Evolutionary conservation across 1,139 yeast genomes (phyloP), one percentile per base, ranked within the genome.

Genomic region (Torulaspora globosa): DNA sequence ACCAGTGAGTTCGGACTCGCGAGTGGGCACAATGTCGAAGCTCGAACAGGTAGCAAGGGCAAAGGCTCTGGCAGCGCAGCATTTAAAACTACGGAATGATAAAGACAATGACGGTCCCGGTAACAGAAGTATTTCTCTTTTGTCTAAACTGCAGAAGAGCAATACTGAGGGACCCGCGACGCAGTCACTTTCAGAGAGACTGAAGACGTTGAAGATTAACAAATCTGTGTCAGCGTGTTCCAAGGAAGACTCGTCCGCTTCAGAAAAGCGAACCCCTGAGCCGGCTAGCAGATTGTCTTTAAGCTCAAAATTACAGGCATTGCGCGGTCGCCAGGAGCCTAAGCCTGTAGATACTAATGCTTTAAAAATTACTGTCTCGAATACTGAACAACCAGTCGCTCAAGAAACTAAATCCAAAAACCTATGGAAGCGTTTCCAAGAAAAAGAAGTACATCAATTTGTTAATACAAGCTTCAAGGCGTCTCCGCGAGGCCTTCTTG

Each of bases 1-100:
- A 39, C 42, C 40, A 47, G 48, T 44, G 48, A 38, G 34, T 38
- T 21, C 39, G 41, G 46, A 43, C 31, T 26, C 40, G 24, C 45
- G 40, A 24, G 29, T 33, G 26, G 41, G 44, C 33, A 46, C 46
- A 12, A 49, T 56, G 54, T 57, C 60, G 7, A 51, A 47, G 31
- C 37, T 57, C 39, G 62, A 58, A 34, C 54, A 48, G 39, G 45
- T 58, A 38, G 60, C 60, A 12, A 55, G 57, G 36, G 39, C 48
- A 29, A 54, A 51, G 36, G 51, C 49, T 10, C n/a, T 31, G 36
- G 41, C 53, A 11, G 44, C 38, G 9, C 41, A 43, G 26, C 42
- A 24, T 8, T 32, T 37, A 21, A 32, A 36, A 27, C 16, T 14
- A 24, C 19, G 15, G 11, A 38, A 8, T 31, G 14, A 26, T 19